These are phyloP conservation scores for Coniochaeta sp. DNA, from an alignment of 2,329 filamentous ascomycete genomes.

Conservation along the genomic window DNA sequence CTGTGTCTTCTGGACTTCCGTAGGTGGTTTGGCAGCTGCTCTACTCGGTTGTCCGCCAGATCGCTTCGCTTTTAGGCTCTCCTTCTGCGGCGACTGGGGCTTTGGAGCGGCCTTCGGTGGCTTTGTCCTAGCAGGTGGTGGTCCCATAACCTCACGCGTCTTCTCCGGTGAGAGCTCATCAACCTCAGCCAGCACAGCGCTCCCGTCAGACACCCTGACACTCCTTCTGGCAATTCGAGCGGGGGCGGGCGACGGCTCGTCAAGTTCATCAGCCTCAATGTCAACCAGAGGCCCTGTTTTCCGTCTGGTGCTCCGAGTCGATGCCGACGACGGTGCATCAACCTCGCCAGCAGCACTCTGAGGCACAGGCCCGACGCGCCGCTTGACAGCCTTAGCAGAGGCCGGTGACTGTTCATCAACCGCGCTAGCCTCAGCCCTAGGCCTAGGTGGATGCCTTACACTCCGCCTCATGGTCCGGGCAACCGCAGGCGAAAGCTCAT, in stretches of 20 bases:
- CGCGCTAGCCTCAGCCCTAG: slow-evolving; percentile 8
- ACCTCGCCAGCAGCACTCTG: background rate
- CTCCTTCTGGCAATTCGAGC: background rate
- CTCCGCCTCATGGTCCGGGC: slow-evolving; percentile 10
- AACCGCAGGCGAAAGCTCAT: slow-evolving; percentile 24
- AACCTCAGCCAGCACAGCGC: background rate
- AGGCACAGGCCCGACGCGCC: background rate
- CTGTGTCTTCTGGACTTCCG: background rate
- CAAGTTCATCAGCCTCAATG: slow-evolving; percentile 4
- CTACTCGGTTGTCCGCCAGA: background rate
- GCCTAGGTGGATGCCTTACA: slow-evolving; percentile 3
- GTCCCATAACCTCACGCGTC: background rate
- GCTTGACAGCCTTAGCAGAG: background rate
- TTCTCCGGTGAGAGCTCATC: slow-evolving; percentile 11
- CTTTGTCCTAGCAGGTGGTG: background rate
- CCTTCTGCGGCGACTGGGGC: background rate
- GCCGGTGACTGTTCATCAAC: slow-evolving; percentile 19
- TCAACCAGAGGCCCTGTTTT: background rate
- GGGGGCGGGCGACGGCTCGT: background rate
- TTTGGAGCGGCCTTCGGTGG: background rate
- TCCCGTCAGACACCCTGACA: background rate
- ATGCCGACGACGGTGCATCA: background rate
- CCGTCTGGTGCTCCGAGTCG: background rate
- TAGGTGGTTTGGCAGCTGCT: background rate
- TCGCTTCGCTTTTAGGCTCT: slow-evolving; percentile 8